Conservation (phyloP, 805 yeast genomes). For the Pichia pseudocactophila region DNA sequence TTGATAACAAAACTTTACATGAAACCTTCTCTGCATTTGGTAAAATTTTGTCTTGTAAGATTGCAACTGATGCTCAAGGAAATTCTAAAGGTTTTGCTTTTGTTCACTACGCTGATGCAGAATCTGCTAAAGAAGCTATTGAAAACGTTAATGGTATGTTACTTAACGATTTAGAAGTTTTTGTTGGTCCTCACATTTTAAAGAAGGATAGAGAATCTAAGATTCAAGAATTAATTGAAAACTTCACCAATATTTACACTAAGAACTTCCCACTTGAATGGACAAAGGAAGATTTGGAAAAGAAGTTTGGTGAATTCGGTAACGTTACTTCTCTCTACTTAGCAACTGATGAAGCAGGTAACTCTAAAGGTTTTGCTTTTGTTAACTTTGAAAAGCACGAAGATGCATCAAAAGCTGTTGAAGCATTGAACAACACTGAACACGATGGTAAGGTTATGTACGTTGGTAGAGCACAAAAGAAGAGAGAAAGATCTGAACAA, state of each 20-base stretch:
- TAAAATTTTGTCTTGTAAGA: slow-evolving; percentile 90
- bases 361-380: slow-evolving; percentile 93
- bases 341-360: slow-evolving; percentile 76
- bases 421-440: slow-evolving; percentile 81
- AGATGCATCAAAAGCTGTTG: slow-evolving; percentile 85
- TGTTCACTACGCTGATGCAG: slow-evolving; percentile 90
- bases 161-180: slow-evolving; percentile 91
- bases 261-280: slow-evolving; percentile 77
- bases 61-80: slow-evolving; percentile 90
- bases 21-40: slow-evolving; percentile 98
- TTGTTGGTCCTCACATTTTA: slow-evolving; percentile 88
- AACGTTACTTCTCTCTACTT: slow-evolving; percentile 73
- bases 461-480: slow-evolving; percentile 99
- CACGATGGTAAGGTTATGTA: slow-evolving; percentile 76
- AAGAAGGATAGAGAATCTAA: slow-evolving; percentile 92
- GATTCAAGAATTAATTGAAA: slow-evolving; percentile 80
- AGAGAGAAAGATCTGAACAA: slow-evolving; percentile 93
- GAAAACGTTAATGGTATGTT: slow-evolving; percentile 98
- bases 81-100: slow-evolving; percentile 93
- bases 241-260: slow-evolving; percentile 92
- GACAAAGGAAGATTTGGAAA: slow-evolving; percentile 61
- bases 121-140: slow-evolving; percentile 90
- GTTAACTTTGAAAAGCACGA: slow-evolving; percentile 86
- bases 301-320: slow-evolving; percentile 68
- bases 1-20: slow-evolving; percentile 97